Evolutionary conservation across 2,329 filamentous ascomycete species (phyloP), one percentile per base, ranked within the genome.

Genomic region (Verticillium zaregamsianum): DNA sequence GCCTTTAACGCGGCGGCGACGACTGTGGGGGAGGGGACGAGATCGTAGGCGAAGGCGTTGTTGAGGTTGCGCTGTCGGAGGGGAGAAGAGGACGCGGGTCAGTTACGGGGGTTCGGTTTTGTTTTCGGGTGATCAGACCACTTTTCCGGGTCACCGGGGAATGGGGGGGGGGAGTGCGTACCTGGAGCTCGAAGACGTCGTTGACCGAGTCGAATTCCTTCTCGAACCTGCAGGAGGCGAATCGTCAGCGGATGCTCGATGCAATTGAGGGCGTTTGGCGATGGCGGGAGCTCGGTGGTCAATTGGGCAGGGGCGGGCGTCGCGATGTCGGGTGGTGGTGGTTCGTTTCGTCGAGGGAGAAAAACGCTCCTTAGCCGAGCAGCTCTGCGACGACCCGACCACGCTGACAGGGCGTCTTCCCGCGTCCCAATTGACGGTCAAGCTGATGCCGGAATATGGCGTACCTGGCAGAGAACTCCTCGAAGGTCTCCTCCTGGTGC

Each of bases 1-100:
- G 95, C 95, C 81, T 90, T 93, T 72, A 99, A 87, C 67, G 95
- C 95, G 72, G 95, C 93, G 72, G 87, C 87, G 78, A 97, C 86
- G 76, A 99, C 95, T 70, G 91, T 88, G 67, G 94, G 89, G 55
- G 94, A 95, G 74, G 96, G 95, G 69, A 99, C 95, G 74, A 99
- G 90, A 89, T 99, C 95, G 89, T 99, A 99, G 76, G 95, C 95
- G 82, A 99, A 99, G 77, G 93, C 94, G 84, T 99, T 99, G 90
- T 99, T 99, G 75, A 97, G 86, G 84, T 97, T 97, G 80, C 93
- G 91, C 84, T 86, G 70, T 63, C 40, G 55, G 31, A 33, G 45
- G 45, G n/a, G 59, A 55, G 59, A 52, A 23, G 28, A 28, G 28
- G 28, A 5, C 28, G 28, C 37, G 35, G 59, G 59, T 64, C 49